phyloP scores from a whole-genome alignment of 2,329 filamentous ascomycete species.

The Monilinia laxa region DNA sequence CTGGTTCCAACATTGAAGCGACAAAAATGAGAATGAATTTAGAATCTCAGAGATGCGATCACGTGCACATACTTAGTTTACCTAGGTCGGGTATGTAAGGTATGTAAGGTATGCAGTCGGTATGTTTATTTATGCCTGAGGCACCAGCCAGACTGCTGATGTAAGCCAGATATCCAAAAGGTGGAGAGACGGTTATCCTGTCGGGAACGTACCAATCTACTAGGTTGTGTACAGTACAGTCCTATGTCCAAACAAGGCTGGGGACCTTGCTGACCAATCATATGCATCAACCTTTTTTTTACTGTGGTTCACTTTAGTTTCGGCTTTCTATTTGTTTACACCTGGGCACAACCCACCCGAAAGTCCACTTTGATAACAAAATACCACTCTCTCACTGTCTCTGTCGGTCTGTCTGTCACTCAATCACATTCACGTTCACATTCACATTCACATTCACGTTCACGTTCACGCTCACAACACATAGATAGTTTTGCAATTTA shows the following conservation, averaged over 20 bases:
- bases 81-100: no score
- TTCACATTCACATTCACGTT: background rate
- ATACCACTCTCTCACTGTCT: slow-evolving; percentile 3
- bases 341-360: background rate
- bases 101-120: no score
- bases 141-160: no score
- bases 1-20: background rate
- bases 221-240: no score
- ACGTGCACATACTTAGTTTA: background rate
- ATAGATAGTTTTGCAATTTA: slow-evolving; percentile 8
- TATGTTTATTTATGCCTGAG: no score
- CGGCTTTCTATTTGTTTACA: slow-evolving; percentile 3
- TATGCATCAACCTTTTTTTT: background rate
- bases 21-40: background rate
- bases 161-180: background rate
- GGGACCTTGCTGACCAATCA: background rate
- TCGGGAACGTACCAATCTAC: no score
- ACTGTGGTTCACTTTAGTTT: background rate
- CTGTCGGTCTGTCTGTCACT: no score
- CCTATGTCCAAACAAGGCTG: background rate
- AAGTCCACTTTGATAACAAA: slow-evolving; percentile 10
- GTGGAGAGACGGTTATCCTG: no score
- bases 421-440: no score
- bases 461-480: background rate
- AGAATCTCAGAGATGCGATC: background rate